phyloP scores from a whole-genome alignment of 768 basidiomycete genomes.

The Termitomyces sp. region DNA sequence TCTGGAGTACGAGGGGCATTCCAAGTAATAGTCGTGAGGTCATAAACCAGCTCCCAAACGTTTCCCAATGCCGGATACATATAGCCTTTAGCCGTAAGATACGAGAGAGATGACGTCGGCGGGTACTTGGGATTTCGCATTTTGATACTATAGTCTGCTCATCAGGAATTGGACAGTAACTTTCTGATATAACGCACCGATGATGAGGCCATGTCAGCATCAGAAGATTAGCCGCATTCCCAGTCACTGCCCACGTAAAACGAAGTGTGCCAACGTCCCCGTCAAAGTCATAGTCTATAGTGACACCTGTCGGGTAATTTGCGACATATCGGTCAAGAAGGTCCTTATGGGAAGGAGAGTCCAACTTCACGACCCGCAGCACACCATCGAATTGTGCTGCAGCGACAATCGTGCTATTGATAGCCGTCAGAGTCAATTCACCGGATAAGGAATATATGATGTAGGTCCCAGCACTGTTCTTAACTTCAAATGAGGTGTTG shows the following conservation, averaged over 20 bases:
- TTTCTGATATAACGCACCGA: conserved; percentile 16
- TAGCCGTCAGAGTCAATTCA: conserved; percentile 22
- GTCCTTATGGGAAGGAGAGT: conserved; percentile 19
- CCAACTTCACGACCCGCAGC: conserved; percentile 23
- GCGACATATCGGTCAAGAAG: conserved; percentile 24
- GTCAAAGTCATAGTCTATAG: conserved; percentile 23
- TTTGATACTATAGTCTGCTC: conserved; percentile 9
- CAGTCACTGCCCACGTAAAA: conserved; percentile 26
- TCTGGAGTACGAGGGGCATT: conserved; percentile 26
- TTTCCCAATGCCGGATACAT: conserved; percentile 29
- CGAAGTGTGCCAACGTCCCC: conserved; percentile 23
- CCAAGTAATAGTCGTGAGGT: conserved; percentile 26
- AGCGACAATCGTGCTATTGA: conserved; percentile 17
- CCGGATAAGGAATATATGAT: conserved; percentile 26
- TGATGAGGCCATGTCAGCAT: conserved; percentile 31
- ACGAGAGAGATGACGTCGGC: conserved; percentile 18
- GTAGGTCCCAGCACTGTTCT: conserved; percentile 24
- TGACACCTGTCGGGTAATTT: conserved; percentile 25
- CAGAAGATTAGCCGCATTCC: conserved; percentile 23
- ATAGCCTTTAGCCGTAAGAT: conserved; percentile 27
- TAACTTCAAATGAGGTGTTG: conserved; percentile 23
- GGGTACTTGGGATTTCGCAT: conserved; percentile 21
- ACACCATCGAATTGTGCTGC: conserved; percentile 21
- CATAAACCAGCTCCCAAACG: conserved; percentile 24
- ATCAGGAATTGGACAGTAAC: neutral